Evolutionary conservation across 1,284 basidiomycete genomes (phyloP), one percentile per base, ranked within the genome.

Genomic region (Malassezia yamatoensis): DNA sequence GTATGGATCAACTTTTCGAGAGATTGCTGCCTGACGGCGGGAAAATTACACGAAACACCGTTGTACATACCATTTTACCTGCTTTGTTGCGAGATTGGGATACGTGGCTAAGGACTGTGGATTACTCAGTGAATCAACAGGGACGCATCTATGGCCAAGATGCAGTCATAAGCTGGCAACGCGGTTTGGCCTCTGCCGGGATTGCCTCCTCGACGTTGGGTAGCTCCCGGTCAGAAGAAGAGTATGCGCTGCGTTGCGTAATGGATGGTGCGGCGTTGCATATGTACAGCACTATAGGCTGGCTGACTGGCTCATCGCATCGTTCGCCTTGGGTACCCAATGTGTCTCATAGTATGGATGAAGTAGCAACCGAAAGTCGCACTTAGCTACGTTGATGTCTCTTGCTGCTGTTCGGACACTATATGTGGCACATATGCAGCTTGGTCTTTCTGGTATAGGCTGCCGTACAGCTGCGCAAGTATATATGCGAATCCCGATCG

Each of bases 61-160:
- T 72, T 13, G 61, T 67, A 54, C 61, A 53, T 3, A 62, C 61
- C 32, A 53, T 72, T 13, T 60, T 70, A 47, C 70, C 70, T 1
- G 56, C 59, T 4, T 41, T 72, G 7, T 49, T 70, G 13, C 60
- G 63, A 36, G 65, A 70, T 49, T 72, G 70, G 70, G 62, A 64
- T 29, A 55, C 52, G 11, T 55, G 68, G 47, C 49, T 70, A 18
- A 54, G 61, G 15, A 33, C 56, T 3, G 18, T 72, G 15, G 63
- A 64, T 33, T 61, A 51, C 20, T 63, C 61, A 4, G 68, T 72
- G 32, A 72, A 72, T 41, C 51, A 58, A 0, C 63, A 70, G 7
- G 70, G 67, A 4, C 54, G 66, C n/a, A 72, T 72, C 65, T 72
- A 69, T 49, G 60, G 59, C 18, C 63, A 66, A 40, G 70, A 72